Evolutionary conservation across 2,329 filamentous ascomycete species (phyloP).

Genomic region (Plectosphaerella cucumerina): DNA sequence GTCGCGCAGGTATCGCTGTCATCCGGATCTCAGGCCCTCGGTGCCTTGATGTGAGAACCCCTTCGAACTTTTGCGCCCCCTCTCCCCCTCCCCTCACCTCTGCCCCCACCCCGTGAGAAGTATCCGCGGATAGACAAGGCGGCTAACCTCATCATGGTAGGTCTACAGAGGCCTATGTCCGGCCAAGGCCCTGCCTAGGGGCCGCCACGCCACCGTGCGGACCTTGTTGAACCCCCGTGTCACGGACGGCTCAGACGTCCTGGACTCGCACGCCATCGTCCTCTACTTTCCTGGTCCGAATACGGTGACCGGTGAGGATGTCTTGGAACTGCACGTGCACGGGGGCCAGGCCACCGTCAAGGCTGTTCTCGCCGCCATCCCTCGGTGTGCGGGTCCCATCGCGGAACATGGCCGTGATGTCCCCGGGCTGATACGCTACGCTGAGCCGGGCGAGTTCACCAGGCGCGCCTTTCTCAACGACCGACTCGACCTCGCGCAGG

Average conservation of each 20-base stretch:
- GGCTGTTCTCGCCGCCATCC: conserved; percentile 76
- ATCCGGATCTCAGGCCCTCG: conserved; percentile 80
- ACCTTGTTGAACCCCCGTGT: conserved; percentile 58
- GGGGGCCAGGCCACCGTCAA: conserved; percentile 86
- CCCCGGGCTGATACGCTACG: conserved; percentile 64
- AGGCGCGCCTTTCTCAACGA: conserved; percentile 85
- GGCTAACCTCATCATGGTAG: conserved; percentile 21
- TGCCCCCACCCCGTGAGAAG: not conserved
- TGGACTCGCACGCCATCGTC: conserved; percentile 75
- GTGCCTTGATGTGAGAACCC: conserved; percentile 56
- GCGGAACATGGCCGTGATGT: too few relatives aligned
- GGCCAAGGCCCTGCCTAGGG: conserved; percentile 34
- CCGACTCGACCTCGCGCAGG: conserved; percentile 81
- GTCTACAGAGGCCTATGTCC: conserved; percentile 50
- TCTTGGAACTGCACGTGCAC: conserved; percentile 92
- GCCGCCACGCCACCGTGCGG: conserved; percentile 65
- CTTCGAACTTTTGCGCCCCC: not conserved
- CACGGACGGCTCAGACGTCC: conserved; percentile 43
- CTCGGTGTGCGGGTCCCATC: conserved; percentile 34
- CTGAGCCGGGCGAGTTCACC: conserved; percentile 94
- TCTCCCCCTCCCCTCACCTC: too few relatives aligned
- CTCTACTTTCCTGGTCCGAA: conserved; percentile 77
- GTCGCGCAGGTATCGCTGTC: conserved; percentile 85
- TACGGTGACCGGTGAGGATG: conserved; percentile 87
- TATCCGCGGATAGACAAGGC: not conserved